A percentile compares a stretch with the other conserved stretches of the same genome.
Conservation (phyloP, 2,329 filamentous ascomycete genomes). For the Alternaria ventricosa region DNA sequence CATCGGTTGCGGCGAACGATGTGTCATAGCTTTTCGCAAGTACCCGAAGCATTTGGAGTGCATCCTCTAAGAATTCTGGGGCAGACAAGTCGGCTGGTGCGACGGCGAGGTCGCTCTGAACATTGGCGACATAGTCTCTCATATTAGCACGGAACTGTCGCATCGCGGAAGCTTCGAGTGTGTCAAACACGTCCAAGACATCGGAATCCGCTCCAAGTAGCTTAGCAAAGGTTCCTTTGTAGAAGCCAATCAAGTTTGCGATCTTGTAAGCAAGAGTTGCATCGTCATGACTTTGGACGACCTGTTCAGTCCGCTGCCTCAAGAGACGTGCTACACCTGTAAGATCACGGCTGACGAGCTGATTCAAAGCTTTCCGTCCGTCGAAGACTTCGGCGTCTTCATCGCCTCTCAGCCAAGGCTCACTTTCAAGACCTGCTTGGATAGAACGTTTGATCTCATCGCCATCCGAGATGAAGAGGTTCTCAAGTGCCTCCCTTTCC, state of each 20-base stretch:
- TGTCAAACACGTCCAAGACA: conserved; percentile 71
- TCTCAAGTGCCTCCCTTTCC: conserved; percentile 89
- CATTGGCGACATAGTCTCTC: conserved; percentile 76
- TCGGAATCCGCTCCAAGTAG: conserved; percentile 73
- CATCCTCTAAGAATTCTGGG: conserved; percentile 80
- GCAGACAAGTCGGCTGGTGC: conserved; percentile 75
- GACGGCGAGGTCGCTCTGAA: conserved; percentile 74
- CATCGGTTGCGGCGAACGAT: conserved; percentile 66
- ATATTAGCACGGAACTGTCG: conserved; percentile 82
- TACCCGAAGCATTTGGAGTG: conserved; percentile 75
- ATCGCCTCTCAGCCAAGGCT: conserved; percentile 77
- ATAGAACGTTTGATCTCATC: conserved; percentile 86
- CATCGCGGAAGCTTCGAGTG: conserved; percentile 77
- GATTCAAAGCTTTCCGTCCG: conserved; percentile 78
- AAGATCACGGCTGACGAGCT: conserved; percentile 86
- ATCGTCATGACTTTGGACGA: conserved; percentile 91
- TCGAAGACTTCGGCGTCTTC: conserved; percentile 69
- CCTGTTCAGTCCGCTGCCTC: conserved; percentile 88
- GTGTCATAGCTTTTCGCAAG: conserved; percentile 89
- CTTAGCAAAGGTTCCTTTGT: conserved; percentile 82
- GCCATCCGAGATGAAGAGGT: conserved; percentile 88
- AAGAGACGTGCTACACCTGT: conserved; percentile 81
- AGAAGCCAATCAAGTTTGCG: conserved; percentile 87
- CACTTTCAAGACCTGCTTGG: conserved; percentile 78
- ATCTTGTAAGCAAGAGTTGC: conserved; percentile 88